Evolutionary conservation across 306 rosid genomes (phyloP).

Genomic region (Rosa rugosa): DNA sequence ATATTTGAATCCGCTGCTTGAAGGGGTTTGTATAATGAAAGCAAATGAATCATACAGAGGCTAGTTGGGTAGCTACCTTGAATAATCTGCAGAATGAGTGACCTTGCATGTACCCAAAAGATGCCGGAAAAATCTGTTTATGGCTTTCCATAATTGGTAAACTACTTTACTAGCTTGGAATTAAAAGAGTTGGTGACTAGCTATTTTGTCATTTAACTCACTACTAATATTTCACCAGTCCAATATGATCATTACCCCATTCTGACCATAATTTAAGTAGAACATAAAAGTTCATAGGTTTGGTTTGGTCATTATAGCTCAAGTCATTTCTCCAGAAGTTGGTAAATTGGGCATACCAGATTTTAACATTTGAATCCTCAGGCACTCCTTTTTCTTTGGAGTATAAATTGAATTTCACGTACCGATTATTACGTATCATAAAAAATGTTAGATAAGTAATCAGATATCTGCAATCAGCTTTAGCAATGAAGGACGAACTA

Average conservation of each 20-base stretch:
- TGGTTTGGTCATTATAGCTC: background rate
- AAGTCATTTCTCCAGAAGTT: background rate
- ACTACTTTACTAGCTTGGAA: slow-evolving; percentile 35
- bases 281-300: background rate
- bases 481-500: background rate
- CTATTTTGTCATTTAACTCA: slow-evolving; percentile 42
- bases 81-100: slow-evolving; percentile 11
- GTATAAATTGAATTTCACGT: too few relatives aligned
- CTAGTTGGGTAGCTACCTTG: slow-evolving; percentile 7
- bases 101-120: slow-evolving; percentile 10
- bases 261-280: background rate
- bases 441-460: background rate
- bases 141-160: slow-evolving; percentile 56
- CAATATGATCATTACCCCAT: slow-evolving; percentile 3
- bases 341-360: background rate
- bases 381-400: background rate
- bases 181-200: slow-evolving; percentile 40
- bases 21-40: slow-evolving; percentile 35
- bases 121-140: slow-evolving; percentile 24
- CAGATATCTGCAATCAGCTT: background rate
- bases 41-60: slow-evolving; percentile 15
- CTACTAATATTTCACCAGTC: background rate
- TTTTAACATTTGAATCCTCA: background rate
- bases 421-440: too few relatives aligned
- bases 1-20: slow-evolving; percentile 11